phyloP scores from a whole-genome alignment of 768 basidiomycete species.

The Tylopilus cervinicoccineus region DNA sequence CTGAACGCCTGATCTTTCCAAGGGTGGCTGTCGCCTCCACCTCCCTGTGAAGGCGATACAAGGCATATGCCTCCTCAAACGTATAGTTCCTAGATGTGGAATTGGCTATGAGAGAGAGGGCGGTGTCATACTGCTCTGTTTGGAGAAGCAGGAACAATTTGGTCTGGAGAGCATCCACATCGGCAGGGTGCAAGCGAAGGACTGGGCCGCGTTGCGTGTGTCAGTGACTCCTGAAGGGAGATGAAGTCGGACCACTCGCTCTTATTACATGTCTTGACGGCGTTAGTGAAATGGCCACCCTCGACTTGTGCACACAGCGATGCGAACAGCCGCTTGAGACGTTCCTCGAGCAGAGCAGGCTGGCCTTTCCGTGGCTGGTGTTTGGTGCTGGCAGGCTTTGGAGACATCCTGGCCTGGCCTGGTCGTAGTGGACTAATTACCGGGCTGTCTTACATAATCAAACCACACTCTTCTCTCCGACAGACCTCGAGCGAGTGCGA shows the following conservation, averaged over 20 bases:
- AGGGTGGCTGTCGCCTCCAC: conserved; percentile 59
- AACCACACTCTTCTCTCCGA: background rate
- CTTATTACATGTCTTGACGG: conserved; percentile 90
- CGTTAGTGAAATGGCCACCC: conserved; percentile 81
- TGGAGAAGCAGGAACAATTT: conserved; percentile 87
- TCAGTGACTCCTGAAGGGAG: conserved; percentile 20
- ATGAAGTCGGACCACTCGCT: conserved; percentile 46
- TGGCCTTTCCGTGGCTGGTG: conserved; percentile 18
- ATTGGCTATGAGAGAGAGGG: conserved; percentile 54
- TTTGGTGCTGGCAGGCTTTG: conserved; percentile 11
- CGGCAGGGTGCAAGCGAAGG: conserved; percentile 59
- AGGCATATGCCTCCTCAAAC: conserved; percentile 77
- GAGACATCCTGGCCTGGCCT: conserved; percentile 18
- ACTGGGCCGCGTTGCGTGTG: conserved; percentile 43
- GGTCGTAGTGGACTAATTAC: conserved; percentile 16
- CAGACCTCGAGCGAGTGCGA: conserved; percentile 2
- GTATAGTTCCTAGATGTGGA: conserved; percentile 20
- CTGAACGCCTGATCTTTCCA: conserved; percentile 40
- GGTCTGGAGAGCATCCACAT: conserved; percentile 72
- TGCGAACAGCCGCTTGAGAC: conserved; percentile 60
- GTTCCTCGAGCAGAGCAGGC: conserved; percentile 21
- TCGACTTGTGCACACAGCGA: conserved; percentile 86
- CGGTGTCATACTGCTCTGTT: conserved; percentile 73
- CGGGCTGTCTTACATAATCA: conserved; percentile 20
- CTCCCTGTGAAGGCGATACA: conserved; percentile 82